Conservation (phyloP, 441 rosid genomes). For the Pelargonium citronellum region DNA sequence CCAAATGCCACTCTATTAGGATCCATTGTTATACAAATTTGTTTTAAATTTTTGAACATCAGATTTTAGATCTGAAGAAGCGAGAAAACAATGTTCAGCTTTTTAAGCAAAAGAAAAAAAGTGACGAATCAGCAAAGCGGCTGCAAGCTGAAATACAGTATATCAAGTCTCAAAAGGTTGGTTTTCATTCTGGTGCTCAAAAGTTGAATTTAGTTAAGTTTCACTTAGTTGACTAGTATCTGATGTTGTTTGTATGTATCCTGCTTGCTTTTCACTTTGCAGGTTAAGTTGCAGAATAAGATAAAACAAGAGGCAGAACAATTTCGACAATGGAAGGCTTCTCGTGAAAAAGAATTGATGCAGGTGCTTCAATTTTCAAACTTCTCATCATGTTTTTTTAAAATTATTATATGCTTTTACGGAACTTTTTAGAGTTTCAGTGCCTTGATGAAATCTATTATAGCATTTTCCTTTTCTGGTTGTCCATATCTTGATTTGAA, state of each 20-base stretch:
- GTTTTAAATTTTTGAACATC: conserved; percentile 15
- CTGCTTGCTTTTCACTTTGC: conserved; percentile 14
- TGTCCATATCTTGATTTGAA: too few relatives aligned
- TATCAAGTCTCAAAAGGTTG: conserved; percentile 63
- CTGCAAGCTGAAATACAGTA: conserved; percentile 58
- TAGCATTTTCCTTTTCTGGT: too few relatives aligned
- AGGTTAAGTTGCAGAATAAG: conserved; percentile 89
- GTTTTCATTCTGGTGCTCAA: conserved; percentile 13
- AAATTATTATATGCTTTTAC: neutral
- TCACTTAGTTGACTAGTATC: neutral
- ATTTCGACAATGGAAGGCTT: conserved; percentile 88
- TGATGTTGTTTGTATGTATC: conserved; percentile 8
- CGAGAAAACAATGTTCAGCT: conserved; percentile 58
- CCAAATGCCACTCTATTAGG: conserved; percentile 7
- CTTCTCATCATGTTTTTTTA: neutral
- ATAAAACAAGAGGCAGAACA: conserved; percentile 95
- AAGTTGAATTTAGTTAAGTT: conserved; percentile 3
- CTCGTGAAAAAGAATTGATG: conserved; percentile 78
- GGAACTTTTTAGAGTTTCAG: neutral
- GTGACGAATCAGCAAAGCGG: conserved; percentile 58
- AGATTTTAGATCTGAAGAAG: conserved; percentile 57
- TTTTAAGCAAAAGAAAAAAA: conserved; percentile 56
- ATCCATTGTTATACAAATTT: conserved; percentile 8
- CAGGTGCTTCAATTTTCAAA: conserved; percentile 47
- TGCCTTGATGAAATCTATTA: too few relatives aligned